phyloP scores from a whole-genome alignment of 1,284 basidiomycete genomes.

The Microbotryum lychnidis-dioicae region DNA sequence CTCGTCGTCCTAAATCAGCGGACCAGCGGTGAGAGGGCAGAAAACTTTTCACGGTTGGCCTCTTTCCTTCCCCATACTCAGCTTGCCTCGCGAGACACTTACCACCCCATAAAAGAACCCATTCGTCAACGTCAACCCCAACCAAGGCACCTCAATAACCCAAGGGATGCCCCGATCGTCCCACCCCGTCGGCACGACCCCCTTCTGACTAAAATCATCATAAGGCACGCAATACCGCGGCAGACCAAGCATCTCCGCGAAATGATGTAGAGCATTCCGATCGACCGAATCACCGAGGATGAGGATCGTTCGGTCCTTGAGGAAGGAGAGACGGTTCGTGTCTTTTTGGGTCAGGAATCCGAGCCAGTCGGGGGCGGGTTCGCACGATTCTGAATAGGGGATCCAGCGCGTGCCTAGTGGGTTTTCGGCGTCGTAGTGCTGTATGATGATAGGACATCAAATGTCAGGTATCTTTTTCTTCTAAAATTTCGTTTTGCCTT shows the following conservation, averaged over 20 bases:
- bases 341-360: slow-evolving; percentile 14
- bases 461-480: too few relatives aligned
- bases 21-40: neutral
- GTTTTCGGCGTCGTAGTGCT: slow-evolving; percentile 20
- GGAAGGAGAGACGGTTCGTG: slow-evolving; percentile 21
- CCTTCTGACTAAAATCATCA: slow-evolving; percentile 25
- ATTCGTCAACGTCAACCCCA: slow-evolving; percentile 29
- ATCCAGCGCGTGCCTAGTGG: slow-evolving; percentile 29
- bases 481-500: too few relatives aligned
- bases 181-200: slow-evolving; percentile 24
- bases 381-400: slow-evolving; percentile 26
- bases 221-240: slow-evolving; percentile 29
- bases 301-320: slow-evolving; percentile 34
- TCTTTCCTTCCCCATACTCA: neutral
- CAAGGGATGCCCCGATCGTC: slow-evolving; percentile 30
- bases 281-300: slow-evolving; percentile 36
- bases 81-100: neutral
- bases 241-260: slow-evolving; percentile 26
- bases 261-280: slow-evolving; percentile 33
- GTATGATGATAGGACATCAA: neutral
- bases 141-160: slow-evolving; percentile 30
- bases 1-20: slow-evolving; percentile 30
- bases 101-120: slow-evolving; percentile 36
- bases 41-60: neutral
- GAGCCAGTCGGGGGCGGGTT: slow-evolving; percentile 33